Conservation (phyloP, 2,329 filamentous ascomycete genomes). For the Xylariomycetidae sp. region DNA sequence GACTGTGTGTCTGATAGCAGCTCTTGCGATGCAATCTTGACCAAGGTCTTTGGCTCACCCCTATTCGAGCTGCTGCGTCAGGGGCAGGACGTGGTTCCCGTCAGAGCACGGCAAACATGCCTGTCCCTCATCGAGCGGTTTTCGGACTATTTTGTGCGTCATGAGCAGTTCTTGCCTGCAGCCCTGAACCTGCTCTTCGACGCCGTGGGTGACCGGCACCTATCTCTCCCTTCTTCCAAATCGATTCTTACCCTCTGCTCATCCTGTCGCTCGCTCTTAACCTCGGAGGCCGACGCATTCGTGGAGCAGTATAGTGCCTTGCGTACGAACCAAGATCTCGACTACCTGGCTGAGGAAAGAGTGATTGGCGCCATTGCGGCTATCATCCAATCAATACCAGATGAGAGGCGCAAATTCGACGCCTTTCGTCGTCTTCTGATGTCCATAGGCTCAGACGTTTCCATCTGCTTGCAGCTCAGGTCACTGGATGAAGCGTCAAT, state of each 20-base stretch:
- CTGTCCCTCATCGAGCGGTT: constrained; percentile 67
- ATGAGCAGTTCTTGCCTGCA: constrained; percentile 59
- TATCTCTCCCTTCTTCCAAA: constrained; percentile 65
- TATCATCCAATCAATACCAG: constrained; percentile 65
- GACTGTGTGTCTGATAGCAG: constrained; percentile 57
- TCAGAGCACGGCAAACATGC: constrained; percentile 60
- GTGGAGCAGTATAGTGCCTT: constrained; percentile 66
- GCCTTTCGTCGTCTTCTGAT: constrained; percentile 53
- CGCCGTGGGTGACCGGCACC: constrained; percentile 54
- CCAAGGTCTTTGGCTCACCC: constrained; percentile 54
- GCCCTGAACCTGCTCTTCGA: constrained; percentile 71
- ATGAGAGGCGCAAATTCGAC: constrained; percentile 46
- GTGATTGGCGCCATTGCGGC: constrained; percentile 69
- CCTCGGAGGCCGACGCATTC: constrained; percentile 61
- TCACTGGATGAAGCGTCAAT: constrained; percentile 18
- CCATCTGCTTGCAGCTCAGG: constrained; percentile 33
- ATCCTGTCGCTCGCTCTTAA: constrained; percentile 65
- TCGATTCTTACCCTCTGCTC: constrained; percentile 71
- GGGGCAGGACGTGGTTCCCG: constrained; percentile 47
- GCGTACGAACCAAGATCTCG: constrained; percentile 50
- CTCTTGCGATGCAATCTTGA: constrained; percentile 53
- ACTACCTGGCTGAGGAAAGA: constrained; percentile 65
- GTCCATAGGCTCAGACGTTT: constrained; percentile 58
- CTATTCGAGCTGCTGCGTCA: constrained; percentile 50
- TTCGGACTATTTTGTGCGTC: constrained; percentile 69